Conservation (phyloP, 495 filamentous ascomycete species). For the Stereocaulon alpinum region DNA sequence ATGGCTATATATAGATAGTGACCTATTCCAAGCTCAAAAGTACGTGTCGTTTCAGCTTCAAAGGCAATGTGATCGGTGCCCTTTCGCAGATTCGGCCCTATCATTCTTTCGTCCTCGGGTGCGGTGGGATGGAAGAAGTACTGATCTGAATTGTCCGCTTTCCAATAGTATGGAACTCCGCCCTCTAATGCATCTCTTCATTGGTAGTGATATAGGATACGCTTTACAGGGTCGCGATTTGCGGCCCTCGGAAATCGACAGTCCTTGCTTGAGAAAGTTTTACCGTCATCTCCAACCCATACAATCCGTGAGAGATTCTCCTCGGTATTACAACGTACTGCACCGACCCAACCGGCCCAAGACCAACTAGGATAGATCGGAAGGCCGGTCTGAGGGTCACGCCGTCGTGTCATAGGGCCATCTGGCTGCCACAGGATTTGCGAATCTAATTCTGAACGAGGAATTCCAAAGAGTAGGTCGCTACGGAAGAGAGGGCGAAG, state of each 20-base stretch:
- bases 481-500: conserved; percentile 16
- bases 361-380: conserved; percentile 19
- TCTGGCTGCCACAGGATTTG: conserved; percentile 16
- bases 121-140: conserved; percentile 19
- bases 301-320: conserved; percentile 18
- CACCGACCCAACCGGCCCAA: conserved; percentile 21
- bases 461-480: conserved; percentile 17
- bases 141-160: conserved; percentile 1
- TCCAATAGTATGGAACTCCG: conserved; percentile 13
- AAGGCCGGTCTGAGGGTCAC: conserved; percentile 7
- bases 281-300: conserved; percentile 13
- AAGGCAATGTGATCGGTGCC: conserved; percentile 14
- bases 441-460: conserved; percentile 16
- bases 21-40: not conserved
- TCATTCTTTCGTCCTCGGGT: conserved; percentile 7
- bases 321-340: conserved; percentile 6
- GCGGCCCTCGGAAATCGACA: conserved; percentile 12
- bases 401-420: conserved; percentile 8
- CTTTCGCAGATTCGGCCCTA: conserved; percentile 9
- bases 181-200: conserved; percentile 12
- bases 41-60: conserved; percentile 8
- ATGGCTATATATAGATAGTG: conserved; percentile 10
- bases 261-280: conserved; percentile 8
- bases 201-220: conserved; percentile 8
- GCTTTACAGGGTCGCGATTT: conserved; percentile 6